Conservation (phyloP, 1,284 basidiomycete genomes). For the Trichosporon sp. region DNA sequence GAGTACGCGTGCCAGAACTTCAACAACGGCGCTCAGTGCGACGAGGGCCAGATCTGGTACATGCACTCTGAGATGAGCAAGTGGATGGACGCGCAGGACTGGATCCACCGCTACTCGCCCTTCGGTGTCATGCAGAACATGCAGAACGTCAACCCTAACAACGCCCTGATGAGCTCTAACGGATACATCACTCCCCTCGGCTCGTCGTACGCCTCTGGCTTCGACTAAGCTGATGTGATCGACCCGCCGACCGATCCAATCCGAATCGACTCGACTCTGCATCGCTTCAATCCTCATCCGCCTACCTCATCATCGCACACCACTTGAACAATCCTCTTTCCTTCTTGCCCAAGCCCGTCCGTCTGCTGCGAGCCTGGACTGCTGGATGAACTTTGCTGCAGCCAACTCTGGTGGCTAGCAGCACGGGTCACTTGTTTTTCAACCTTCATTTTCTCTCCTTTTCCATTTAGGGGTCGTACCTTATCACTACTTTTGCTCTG, state of each 20-base stretch:
- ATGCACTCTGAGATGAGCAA: conserved; percentile 53
- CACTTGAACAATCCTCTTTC: background rate
- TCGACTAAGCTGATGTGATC: conserved; percentile 10
- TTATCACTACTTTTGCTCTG: background rate
- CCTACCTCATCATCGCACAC: conserved; percentile 3
- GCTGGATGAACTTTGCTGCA: background rate
- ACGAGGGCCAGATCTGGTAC: conserved; percentile 46
- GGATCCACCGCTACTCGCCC: conserved; percentile 59
- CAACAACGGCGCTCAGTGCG: conserved; percentile 57
- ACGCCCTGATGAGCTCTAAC: conserved; percentile 50
- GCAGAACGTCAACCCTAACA: conserved; percentile 60
- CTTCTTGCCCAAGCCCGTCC: background rate
- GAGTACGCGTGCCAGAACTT: conserved; percentile 57
- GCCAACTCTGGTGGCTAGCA: background rate
- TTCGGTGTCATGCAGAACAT: conserved; percentile 69
- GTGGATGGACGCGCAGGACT: conserved; percentile 57
- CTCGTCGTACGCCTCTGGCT: conserved; percentile 22
- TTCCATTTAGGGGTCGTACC: conserved; percentile 2
- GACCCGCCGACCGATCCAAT: too few relatives aligned
- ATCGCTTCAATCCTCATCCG: background rate
- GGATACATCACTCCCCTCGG: conserved; percentile 44
- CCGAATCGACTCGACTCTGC: too few relatives aligned
- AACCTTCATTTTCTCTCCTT: conserved; percentile 4
- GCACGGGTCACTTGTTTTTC: background rate
- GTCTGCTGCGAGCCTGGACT: background rate